A percentile compares a stretch with the other conserved stretches of the same genome.
Conservation (phyloP, 306 rosid species). For the Vigna mungo region DNA sequence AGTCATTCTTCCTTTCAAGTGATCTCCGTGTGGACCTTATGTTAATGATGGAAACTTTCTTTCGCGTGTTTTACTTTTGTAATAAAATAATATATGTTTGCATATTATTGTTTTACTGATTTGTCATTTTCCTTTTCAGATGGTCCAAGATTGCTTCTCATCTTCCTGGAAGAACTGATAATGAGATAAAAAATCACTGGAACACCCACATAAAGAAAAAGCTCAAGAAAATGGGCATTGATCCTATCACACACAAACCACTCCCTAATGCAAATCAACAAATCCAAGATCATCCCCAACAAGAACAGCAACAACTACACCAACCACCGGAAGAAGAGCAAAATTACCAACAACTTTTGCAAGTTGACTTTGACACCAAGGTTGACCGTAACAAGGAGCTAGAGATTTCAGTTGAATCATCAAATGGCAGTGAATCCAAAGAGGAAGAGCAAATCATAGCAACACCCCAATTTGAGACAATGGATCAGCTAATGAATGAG, state of each 20-base stretch:
- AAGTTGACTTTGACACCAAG: constrained; percentile 29
- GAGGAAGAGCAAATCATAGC: constrained; percentile 40
- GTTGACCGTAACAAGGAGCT: constrained; percentile 35
- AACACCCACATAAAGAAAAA: constrained; percentile 92
- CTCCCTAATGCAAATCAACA: constrained; percentile 49
- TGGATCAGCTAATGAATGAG: constrained; percentile 47
- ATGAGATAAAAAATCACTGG: constrained; percentile 91
- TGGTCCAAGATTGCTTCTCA: constrained; percentile 94
- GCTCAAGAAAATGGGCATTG: constrained; percentile 82
- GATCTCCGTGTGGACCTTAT: constrained; percentile 21
- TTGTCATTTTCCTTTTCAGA: constrained; percentile 40
- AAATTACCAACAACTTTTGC: constrained; percentile 32
- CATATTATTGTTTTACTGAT: neutral
- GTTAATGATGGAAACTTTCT: constrained; percentile 23
- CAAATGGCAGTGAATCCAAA: constrained; percentile 46
- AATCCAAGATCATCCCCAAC: constrained; percentile 40
- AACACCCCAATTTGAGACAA: constrained; percentile 41
- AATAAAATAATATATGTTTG: neutral
- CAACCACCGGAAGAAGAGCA: constrained; percentile 12
- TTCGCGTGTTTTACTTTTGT: neutral
- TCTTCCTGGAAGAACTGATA: constrained; percentile 90
- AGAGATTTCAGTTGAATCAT: constrained; percentile 53
- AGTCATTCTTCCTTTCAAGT: constrained; percentile 47
- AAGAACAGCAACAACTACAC: constrained; percentile 37
- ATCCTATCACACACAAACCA: constrained; percentile 77